Percentiles rank a stretch among this genome's conserved stretches.
These are phyloP conservation scores for Penicillium bovifimosum DNA, from an alignment of 495 filamentous ascomycete species.

Conservation along the genomic window DNA sequence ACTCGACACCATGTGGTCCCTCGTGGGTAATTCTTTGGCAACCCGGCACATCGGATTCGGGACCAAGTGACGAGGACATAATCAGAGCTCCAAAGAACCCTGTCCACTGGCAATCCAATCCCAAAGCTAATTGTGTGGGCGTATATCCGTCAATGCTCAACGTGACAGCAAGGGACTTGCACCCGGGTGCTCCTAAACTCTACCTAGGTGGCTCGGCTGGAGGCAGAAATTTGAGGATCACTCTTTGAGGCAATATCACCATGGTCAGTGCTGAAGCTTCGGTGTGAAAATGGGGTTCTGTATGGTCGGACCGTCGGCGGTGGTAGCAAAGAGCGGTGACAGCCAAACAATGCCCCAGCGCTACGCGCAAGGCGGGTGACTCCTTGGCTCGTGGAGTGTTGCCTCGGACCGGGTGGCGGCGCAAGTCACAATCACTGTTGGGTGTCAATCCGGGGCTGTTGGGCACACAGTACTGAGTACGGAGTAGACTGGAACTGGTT, in stretches of 20 bases:
- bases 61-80: too few relatives aligned
- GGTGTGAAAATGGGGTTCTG: neutral
- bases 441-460: neutral
- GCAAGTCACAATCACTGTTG: neutral
- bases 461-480: neutral
- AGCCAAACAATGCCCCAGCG: neutral
- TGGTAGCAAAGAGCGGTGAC: conserved; percentile 2
- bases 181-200: neutral
- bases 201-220: neutral
- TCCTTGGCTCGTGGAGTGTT: neutral
- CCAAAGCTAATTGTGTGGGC: neutral
- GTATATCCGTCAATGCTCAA: neutral
- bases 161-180: neutral
- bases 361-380: neutral
- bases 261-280: neutral
- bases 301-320: neutral
- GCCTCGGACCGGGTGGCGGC: neutral
- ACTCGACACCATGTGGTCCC: neutral
- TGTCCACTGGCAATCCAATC: neutral
- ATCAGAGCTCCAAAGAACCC: neutral
- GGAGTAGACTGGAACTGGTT: neutral
- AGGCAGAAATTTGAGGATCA: neutral
- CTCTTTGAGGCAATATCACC: neutral
- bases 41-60: neutral
- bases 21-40: neutral